A percentile compares a stretch with the other conserved stretches of the same genome.
Evolutionary conservation across 192 early-diverging fungal species (phyloP).

Genomic region (Dimargaris xerosporica): DNA sequence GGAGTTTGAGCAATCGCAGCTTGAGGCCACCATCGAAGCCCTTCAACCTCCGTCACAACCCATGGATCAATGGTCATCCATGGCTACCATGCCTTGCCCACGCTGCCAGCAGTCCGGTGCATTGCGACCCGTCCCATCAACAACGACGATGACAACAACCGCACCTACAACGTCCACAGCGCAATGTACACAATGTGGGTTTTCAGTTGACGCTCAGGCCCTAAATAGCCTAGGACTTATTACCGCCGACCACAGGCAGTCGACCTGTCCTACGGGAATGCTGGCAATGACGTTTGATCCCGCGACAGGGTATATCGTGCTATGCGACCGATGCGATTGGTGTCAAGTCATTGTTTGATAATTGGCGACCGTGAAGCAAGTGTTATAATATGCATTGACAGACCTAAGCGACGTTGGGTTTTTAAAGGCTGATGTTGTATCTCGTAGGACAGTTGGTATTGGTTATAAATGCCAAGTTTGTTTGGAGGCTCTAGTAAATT

Average conservation of each 20-base stretch:
- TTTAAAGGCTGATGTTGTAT: too few relatives aligned
- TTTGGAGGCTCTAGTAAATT: too few relatives aligned
- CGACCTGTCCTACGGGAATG: not conserved
- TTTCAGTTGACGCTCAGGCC: too few relatives aligned
- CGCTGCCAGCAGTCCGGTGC: not conserved
- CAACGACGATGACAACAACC: not conserved
- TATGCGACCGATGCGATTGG: constrained; percentile 5
- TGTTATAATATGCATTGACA: not conserved
- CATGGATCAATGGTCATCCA: not conserved
- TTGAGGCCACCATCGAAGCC: not conserved
- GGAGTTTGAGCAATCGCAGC: not conserved
- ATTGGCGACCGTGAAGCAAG: not conserved
- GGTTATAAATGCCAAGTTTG: too few relatives aligned
- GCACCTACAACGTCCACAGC: too few relatives aligned
- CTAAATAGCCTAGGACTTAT: not conserved
- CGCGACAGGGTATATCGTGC: not conserved
- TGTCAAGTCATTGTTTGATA: constrained; percentile 1
- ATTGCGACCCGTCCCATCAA: not conserved
- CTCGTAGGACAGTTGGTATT: too few relatives aligned
- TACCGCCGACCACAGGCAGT: not conserved
- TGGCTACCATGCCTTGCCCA: not conserved
- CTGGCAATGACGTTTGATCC: not conserved
- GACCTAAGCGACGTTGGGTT: not conserved
- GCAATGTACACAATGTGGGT: too few relatives aligned
- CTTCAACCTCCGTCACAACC: not conserved